Conservation (phyloP, 768 basidiomycete genomes). For the Pleurotus ostreatus region DNA sequence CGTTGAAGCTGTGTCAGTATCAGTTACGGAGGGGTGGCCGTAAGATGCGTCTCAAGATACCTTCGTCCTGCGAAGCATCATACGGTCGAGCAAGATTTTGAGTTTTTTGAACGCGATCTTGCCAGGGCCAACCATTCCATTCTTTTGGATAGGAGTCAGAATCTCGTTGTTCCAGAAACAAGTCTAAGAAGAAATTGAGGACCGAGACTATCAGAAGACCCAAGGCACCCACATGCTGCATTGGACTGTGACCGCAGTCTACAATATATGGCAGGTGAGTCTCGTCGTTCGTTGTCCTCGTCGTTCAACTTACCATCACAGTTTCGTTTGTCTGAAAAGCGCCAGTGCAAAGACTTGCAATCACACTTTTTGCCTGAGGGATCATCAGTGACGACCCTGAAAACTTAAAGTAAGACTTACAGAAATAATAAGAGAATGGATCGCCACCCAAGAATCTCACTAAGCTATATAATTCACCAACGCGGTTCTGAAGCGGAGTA, state of each 20-base stretch:
- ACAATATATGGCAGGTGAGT: constrained; percentile 1
- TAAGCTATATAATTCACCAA: constrained; percentile 97
- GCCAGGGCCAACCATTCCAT: constrained; percentile 81
- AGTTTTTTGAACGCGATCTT: constrained; percentile 87
- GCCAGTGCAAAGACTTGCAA: constrained; percentile 96
- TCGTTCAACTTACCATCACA: constrained; percentile 66
- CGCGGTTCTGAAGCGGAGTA: constrained; percentile 94
- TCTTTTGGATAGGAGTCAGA: constrained; percentile 90
- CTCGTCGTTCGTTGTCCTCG: not conserved
- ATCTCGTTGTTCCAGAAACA: constrained; percentile 99
- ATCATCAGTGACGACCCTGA: constrained; percentile 1
- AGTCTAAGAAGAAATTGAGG: constrained; percentile 42
- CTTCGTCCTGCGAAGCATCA: constrained; percentile 95
- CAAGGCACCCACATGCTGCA: constrained; percentile 61
- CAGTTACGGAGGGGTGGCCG: not conserved
- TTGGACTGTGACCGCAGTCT: constrained; percentile 85
- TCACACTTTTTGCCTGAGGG: constrained; percentile 77
- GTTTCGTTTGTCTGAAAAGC: constrained; percentile 72
- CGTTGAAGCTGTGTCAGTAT: constrained; percentile 64
- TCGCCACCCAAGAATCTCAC: constrained; percentile 91
- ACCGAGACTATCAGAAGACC: not conserved
- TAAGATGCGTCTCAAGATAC: constrained; percentile 24
- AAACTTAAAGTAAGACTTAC: constrained; percentile 34
- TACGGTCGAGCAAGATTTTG: constrained; percentile 80
- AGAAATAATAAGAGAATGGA: constrained; percentile 90